These are phyloP conservation scores for Cerrena zonata DNA, from an alignment of 1,284 basidiomycete genomes.

Conservation along the genomic window DNA sequence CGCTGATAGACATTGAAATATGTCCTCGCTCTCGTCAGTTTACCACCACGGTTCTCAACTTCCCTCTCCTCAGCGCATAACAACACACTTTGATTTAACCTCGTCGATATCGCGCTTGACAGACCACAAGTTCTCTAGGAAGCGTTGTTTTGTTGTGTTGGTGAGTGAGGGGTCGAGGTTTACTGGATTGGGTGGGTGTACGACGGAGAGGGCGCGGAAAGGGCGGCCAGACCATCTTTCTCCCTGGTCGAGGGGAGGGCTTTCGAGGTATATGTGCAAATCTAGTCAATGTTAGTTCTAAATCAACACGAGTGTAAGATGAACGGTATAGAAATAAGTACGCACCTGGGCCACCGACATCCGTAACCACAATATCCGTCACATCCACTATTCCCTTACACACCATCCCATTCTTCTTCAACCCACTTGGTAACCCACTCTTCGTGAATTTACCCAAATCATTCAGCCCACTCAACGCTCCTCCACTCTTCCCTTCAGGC, in stretches of 20 bases:
- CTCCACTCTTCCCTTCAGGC: conserved; percentile 70
- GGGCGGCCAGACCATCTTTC: conserved; percentile 81
- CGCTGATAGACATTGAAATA: conserved; percentile 84
- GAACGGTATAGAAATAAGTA: conserved; percentile 6
- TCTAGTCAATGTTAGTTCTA: conserved; percentile 40
- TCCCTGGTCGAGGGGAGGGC: conserved; percentile 70
- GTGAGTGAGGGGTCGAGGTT: conserved; percentile 61
- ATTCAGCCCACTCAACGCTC: conserved; percentile 77
- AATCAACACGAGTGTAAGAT: neutral
- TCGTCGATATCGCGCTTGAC: conserved; percentile 74
- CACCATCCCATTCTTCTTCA: conserved; percentile 76
- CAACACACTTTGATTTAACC: conserved; percentile 61
- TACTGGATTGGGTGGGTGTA: conserved; percentile 62
- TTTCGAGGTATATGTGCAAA: conserved; percentile 79
- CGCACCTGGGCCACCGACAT: conserved; percentile 76
- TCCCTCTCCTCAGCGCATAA: conserved; percentile 66
- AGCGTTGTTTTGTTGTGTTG: conserved; percentile 69
- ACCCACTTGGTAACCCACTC: conserved; percentile 48
- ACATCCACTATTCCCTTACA: conserved; percentile 86
- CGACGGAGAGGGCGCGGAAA: conserved; percentile 68
- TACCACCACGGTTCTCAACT: conserved; percentile 60
- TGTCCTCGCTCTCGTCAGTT: conserved; percentile 62
- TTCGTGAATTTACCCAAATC: conserved; percentile 73
- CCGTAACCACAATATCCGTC: conserved; percentile 77
- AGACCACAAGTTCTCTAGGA: conserved; percentile 81